Percentiles rank a stretch among this genome's conserved stretches.
Conservation (phyloP, 306 rosid species). For the Argentina anserina region DNA sequence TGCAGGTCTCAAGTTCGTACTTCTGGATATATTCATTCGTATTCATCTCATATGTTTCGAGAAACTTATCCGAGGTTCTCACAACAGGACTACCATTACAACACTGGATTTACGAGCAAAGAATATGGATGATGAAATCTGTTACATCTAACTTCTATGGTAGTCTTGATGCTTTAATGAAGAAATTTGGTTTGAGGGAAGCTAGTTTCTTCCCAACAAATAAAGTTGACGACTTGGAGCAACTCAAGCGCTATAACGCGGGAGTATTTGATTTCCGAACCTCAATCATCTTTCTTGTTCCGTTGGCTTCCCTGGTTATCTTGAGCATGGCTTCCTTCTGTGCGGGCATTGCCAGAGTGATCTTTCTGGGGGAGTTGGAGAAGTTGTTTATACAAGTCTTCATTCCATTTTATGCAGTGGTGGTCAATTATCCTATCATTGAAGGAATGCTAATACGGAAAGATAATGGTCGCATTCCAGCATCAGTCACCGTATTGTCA, state of each 20-base stretch:
- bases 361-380: conserved; percentile 24
- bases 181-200: conserved; percentile 46
- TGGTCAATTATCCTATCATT: conserved; percentile 20
- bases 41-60: conserved; percentile 29
- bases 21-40: conserved; percentile 38
- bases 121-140: conserved; percentile 61
- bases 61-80: conserved; percentile 45
- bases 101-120: conserved; percentile 45
- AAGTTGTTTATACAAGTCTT: conserved; percentile 23
- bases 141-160: conserved; percentile 49
- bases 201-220: conserved; percentile 59
- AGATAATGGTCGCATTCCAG: conserved; percentile 26
- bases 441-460: conserved; percentile 33
- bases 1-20: conserved; percentile 44
- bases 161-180: conserved; percentile 49
- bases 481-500: conserved; percentile 13
- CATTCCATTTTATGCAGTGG: conserved; percentile 18
- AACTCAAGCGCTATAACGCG: conserved; percentile 36
- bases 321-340: conserved; percentile 41
- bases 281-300: conserved; percentile 48
- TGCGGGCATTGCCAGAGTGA: conserved; percentile 37
- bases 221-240: conserved; percentile 46
- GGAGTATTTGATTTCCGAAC: conserved; percentile 55
- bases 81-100: conserved; percentile 39
- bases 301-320: conserved; percentile 43